Evolutionary conservation across 257 asterid genomes (phyloP).

Genomic region (Thymus mandschuricus): DNA sequence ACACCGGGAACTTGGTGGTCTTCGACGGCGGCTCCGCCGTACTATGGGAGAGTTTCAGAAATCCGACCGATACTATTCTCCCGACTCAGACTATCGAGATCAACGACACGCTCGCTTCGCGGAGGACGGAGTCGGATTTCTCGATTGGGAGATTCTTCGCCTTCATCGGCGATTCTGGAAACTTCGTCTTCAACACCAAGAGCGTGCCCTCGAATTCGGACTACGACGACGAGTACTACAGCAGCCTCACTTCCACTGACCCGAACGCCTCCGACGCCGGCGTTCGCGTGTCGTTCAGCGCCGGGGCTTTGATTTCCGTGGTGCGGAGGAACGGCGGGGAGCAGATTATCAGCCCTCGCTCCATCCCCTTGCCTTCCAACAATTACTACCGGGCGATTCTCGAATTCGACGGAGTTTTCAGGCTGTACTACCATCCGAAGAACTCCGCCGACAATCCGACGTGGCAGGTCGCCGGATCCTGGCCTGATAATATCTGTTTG

Average conservation of each 20-base stretch:
- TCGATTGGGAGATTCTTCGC: conserved; percentile 52
- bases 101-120: conserved; percentile 31
- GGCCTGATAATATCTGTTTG: conserved; percentile 47
- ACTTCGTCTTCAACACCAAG: conserved; percentile 43
- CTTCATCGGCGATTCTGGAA: conserved; percentile 37
- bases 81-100: conserved; percentile 40
- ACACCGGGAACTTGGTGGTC: conserved; percentile 59
- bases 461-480: conserved; percentile 39
- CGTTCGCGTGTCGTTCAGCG: conserved; percentile 35
- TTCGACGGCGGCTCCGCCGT: conserved; percentile 15
- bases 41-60: conserved; percentile 60
- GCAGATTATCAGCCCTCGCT: background rate
- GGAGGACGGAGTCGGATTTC: conserved; percentile 35
- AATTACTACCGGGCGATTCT: conserved; percentile 51
- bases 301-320: conserved; percentile 35
- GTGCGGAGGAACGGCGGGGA: conserved; percentile 34
- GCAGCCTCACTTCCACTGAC: conserved; percentile 26
- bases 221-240: conserved; percentile 47
- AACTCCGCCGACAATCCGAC: conserved; percentile 15
- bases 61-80: conserved; percentile 42
- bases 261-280: conserved; percentile 40
- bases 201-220: conserved; percentile 28
- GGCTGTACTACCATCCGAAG: conserved; percentile 46
- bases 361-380: conserved; percentile 30
- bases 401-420: conserved; percentile 55